Evolutionary conservation across 1,284 basidiomycete genomes (phyloP), one percentile per base, ranked within the genome.

Genomic region (Leccinum proliferum): DNA sequence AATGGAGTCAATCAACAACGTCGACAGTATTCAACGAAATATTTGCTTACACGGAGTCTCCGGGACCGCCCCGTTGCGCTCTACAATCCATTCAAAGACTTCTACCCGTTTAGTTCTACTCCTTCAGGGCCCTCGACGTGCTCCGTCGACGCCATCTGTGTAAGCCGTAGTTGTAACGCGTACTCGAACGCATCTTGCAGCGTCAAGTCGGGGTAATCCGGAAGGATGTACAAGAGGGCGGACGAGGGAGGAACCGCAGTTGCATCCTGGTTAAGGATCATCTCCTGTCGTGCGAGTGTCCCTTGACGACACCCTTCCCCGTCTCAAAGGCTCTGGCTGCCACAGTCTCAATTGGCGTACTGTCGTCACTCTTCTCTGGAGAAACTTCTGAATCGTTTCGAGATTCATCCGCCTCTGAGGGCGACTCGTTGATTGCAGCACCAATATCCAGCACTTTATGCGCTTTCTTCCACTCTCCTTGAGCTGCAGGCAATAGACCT

Each of bases 101-200:
- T 94, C 92, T 37, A 94, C 81, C 84, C 96, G 95, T 64, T 86
- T 89, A 29, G 81, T 62, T 92, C 89, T 0, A 94, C 96, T 53
- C 87, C 86, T 67, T 96, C 94, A 0, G 92, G 83, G 0, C 97
- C 97, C 53, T 94, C 89, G 21, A 92, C 83, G 59, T 90, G 84
- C 77, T 99, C 96, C 14, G 86, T 82, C 57, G 98, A 78, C 4
- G 89, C 86, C 60, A 93, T 87, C 72, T 93, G 89, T 1, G 94
- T 93, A 83, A 97, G 91, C 50, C 95, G 82, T 46, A 99, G 77
- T 73, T 96, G 90, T 60, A 98, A 77, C 32, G 92, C 88, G 61
- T 90, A 81, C 68, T 92, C 91, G 65, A 96, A 90, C 5, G 81
- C 73, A 61, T 94, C 89, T 41, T 83, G 78, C 15, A 79, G 77